Evolutionary conservation across 2,329 filamentous ascomycete species (phyloP).

Genomic region (Rhynchosporium agropyri): DNA sequence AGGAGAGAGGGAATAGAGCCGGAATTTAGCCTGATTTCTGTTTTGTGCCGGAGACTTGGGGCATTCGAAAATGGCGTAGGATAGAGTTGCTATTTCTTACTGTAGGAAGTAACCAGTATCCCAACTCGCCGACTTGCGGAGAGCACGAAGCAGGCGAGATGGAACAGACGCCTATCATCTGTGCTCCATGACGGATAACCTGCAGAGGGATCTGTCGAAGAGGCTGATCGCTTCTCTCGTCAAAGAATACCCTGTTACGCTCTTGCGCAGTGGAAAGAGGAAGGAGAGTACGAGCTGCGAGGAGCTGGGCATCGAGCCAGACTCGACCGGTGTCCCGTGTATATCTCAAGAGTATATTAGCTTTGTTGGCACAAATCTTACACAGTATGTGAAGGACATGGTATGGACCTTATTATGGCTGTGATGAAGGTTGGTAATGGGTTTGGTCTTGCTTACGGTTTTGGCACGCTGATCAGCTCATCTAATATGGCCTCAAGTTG

Average conservation of each 20-base stretch:
- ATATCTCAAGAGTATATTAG: neutral
- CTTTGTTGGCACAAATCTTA: neutral
- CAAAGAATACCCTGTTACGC: neutral
- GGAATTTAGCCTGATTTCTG: too few species aligned
- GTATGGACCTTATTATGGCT: too few species aligned
- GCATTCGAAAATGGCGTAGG: too few species aligned
- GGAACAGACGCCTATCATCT: constrained; percentile 2
- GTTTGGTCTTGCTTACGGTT: neutral
- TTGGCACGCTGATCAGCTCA: constrained; percentile 7
- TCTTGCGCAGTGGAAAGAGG: neutral
- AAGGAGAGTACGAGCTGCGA: constrained; percentile 1
- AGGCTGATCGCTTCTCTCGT: neutral
- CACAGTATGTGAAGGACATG: too few species aligned
- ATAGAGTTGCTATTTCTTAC: neutral
- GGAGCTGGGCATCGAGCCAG: neutral
- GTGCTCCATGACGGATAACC: neutral
- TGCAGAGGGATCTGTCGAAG: neutral
- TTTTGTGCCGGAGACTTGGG: too few species aligned
- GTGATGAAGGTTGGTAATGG: too few species aligned
- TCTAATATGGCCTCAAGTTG: neutral
- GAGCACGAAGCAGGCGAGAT: constrained; percentile 1
- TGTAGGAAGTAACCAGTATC: constrained; percentile 9
- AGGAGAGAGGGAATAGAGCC: too few species aligned
- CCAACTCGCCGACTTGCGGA: constrained; percentile 9
- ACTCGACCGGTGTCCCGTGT: neutral